Conservation (phyloP, 805 yeast species). For the Metschnikowia chrysomelidarum region DNA sequence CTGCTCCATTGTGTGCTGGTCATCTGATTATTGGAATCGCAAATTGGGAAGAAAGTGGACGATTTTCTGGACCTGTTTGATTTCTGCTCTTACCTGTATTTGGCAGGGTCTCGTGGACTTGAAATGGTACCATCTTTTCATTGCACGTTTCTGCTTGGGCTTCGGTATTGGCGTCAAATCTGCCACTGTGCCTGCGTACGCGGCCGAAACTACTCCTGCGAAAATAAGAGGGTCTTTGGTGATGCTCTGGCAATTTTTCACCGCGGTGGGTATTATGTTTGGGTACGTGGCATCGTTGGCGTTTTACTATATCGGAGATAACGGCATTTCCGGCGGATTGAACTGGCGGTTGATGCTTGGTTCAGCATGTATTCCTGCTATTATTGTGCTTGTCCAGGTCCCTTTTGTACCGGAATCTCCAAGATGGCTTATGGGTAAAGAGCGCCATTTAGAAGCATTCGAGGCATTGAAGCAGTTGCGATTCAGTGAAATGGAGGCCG, state of each 20-base stretch:
- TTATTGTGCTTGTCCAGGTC: slow-evolving; percentile 49
- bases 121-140: slow-evolving; percentile 55
- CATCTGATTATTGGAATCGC: slow-evolving; percentile 51
- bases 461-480: slow-evolving; percentile 49
- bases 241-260: slow-evolving; percentile 73
- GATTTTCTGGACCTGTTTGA: slow-evolving; percentile 56
- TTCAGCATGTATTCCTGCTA: slow-evolving; percentile 55
- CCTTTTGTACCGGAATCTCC: slow-evolving; percentile 68
- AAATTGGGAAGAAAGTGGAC: slow-evolving; percentile 58
- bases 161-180: slow-evolving; percentile 67
- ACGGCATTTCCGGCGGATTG: slow-evolving; percentile 44
- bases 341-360: slow-evolving; percentile 70
- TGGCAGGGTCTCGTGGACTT: slow-evolving; percentile 67
- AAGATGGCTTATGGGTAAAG: slow-evolving; percentile 61
- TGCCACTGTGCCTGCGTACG: slow-evolving; percentile 63
- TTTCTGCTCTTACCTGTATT: slow-evolving; percentile 59
- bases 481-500: slow-evolving; percentile 50
- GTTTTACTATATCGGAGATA: slow-evolving; percentile 51
- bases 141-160: slow-evolving; percentile 59
- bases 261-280: slow-evolving; percentile 71
- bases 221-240: slow-evolving; percentile 64
- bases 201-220: slow-evolving; percentile 31
- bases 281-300: slow-evolving; percentile 62
- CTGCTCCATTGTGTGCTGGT: slow-evolving; percentile 61
- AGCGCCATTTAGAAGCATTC: slow-evolving; percentile 48